Base-by-base conservation (phyloP, 345 rosid species). In the Boechera retrofracta region DNA sequence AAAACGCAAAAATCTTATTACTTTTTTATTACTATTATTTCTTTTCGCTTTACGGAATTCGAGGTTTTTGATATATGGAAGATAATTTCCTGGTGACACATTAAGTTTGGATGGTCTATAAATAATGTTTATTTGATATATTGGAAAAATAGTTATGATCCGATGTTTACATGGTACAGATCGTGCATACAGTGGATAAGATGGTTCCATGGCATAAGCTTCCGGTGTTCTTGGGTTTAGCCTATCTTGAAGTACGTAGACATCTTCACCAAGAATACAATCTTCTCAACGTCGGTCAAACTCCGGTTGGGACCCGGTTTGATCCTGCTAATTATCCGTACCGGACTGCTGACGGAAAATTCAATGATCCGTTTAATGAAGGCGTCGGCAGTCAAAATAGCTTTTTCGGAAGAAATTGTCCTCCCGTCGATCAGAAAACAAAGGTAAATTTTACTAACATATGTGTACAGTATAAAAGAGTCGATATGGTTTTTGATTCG, bases 251-350 rank as follows among this genome's bases (percentile, higher is more conserved):
- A 5, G 3, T 78, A 4, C 87, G 92, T 4, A 73, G 91, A 45
- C 91, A 81, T 68, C 87, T 88, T 76, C 85, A 82, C 64, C 84
- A 88, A 68, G 63, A 81, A 55, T 88, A 88, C 60, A 88, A 83
- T 66, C 76, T 88, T 54, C 28, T 88, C 29, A 83, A 86, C 13
- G 89, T 88, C 0, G 92, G 92, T 7, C 79, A 41, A 55, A 53
- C 87, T 62, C 83, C 88, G 1, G 64, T 51, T 1, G 88, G 86
- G 0, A 65, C 79, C 26, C 80, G 88, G 61, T 88, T 72, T 68
- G 82, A 82, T 72, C 86, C 88, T 0, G 80, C 51, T 5, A 86
- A 88, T 64, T 84, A 51, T 73, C 87, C 89, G 0, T 86, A 80
- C 70, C 77, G 91, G 35, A 88, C 86, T 13, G 80, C 83, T 12